A percentile compares a stretch with the other conserved stretches of the same genome.
Conservation (phyloP, 2,329 filamentous ascomycete species). For the Aspergillus japonicus region DNA sequence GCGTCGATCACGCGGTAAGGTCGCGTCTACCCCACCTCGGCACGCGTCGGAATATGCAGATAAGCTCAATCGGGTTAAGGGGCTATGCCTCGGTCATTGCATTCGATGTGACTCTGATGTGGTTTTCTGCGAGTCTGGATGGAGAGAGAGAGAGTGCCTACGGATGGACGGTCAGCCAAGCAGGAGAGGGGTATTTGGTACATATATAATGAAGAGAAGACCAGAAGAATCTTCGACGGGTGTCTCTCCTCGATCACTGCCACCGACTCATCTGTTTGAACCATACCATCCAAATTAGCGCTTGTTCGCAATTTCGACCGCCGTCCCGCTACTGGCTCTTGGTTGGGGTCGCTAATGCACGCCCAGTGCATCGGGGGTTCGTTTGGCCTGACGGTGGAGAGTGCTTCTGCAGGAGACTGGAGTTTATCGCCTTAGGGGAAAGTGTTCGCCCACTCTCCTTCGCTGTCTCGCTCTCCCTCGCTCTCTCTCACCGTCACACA, state of each 20-base stretch:
- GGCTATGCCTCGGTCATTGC: too few species aligned
- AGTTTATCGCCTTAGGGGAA: conserved; percentile 15
- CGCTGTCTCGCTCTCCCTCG: neutral
- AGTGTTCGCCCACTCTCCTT: neutral
- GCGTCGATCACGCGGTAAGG: conserved; percentile 20
- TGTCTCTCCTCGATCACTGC: neutral
- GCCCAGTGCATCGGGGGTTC: conserved; percentile 20
- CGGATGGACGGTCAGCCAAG: neutral
- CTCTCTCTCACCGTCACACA: neutral
- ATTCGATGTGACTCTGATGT: too few species aligned
- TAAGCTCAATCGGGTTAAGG: neutral
- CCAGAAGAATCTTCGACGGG: neutral
- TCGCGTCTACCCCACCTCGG: conserved; percentile 21
- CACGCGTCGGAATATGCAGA: conserved; percentile 13
- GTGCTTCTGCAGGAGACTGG: conserved; percentile 22
- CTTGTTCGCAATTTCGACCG: neutral
- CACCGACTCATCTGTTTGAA: neutral
- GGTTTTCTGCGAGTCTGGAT: too few species aligned
- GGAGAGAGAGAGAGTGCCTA: neutral
- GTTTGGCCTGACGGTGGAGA: conserved; percentile 16
- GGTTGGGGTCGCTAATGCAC: conserved; percentile 21
- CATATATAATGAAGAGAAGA: neutral
- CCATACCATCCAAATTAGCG: neutral
- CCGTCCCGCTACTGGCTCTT: conserved; percentile 1
- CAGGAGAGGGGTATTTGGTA: neutral